Conservation (phyloP, 2,329 filamentous ascomycete genomes). For the Aspergillus awamori region DNA sequence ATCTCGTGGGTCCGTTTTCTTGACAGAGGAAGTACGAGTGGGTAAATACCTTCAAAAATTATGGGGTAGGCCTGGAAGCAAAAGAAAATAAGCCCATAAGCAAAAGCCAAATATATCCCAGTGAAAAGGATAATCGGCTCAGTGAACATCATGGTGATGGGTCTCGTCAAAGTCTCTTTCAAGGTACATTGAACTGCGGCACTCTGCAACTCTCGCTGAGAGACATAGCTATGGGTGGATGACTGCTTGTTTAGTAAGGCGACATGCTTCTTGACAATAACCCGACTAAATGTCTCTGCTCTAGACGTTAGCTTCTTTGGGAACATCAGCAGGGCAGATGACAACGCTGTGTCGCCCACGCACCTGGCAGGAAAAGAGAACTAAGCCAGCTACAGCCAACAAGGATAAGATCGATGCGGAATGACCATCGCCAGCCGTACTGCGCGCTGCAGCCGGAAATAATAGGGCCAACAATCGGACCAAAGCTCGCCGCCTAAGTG, state of each 20-base stretch:
- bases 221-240: constrained; percentile 48
- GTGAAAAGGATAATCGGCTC: constrained; percentile 74
- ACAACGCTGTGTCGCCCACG: neutral
- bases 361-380: constrained; percentile 61
- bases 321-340: neutral
- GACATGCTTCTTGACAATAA: constrained; percentile 62
- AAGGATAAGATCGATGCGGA: constrained; percentile 67
- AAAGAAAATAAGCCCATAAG: constrained; percentile 71
- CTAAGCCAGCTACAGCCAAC: constrained; percentile 61
- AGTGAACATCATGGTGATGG: constrained; percentile 70
- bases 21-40: fast-evolving
- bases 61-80: constrained; percentile 75
- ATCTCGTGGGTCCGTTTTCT: neutral
- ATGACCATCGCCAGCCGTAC: constrained; percentile 52
- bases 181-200: constrained; percentile 46
- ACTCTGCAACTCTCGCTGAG: constrained; percentile 64
- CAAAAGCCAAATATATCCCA: constrained; percentile 70
- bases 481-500: constrained; percentile 40
- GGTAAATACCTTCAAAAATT: constrained; percentile 59
- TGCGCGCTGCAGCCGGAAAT: constrained; percentile 48
- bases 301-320: neutral
- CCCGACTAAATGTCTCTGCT: constrained; percentile 62
- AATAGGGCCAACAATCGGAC: constrained; percentile 47
- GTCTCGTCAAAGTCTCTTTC: constrained; percentile 71
- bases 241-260: constrained; percentile 59